Base-by-base conservation (phyloP, 805 yeast genomes). In the Starmerella vitae region DNA sequence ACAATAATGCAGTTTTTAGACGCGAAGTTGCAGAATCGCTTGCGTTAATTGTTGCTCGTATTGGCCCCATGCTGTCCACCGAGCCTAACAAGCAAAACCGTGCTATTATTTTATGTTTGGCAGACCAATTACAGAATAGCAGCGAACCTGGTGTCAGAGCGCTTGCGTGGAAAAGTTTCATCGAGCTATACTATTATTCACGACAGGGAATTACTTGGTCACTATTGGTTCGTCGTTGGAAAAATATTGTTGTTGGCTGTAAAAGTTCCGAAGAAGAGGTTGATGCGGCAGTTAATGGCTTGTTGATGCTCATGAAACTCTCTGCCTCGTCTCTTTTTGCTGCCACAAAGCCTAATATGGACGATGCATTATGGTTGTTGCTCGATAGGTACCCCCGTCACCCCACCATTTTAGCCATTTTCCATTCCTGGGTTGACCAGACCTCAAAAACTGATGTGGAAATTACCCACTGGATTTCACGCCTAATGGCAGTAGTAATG, bases 371-470 rank as follows among this genome's bases (percentile, higher is more conserved):
- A 5, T 82, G 91, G 91, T 61, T 73, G 7, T 71, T 65, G 26
- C 67, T 62, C 45, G 74, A 66, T 59, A 60, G 53, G 10, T 55
- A 58, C 12, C 72, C 75, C 3, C 44, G 57, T 2, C 70, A 74
- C 31, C 47, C 46, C 1, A 66, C 64, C 6, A 53, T 78, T 15
- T 54, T 62, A 21, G 56, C 59, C 3, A 60, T 78, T 34, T 63
- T 81, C 10, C 55, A 52, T 13, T 67, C 71, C 14, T 81, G 91
- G 88, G 56, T 80, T 33, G 72, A 70, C 14, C 65, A 71, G 19
- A 66, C 70, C 2, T n/a, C 36, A 2, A 34, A 29, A 8, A 29
- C n/a, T 10, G 29, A 32, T 13, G 30, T 17, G 1, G 37, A n/a
- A 7, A 25, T 37, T 2, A 14, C 33, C 13, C 15, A 10, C 34